A percentile compares a stretch with the other conserved stretches of the same genome.
phyloP scores from a whole-genome alignment of 2,329 filamentous ascomycete genomes.

The Talaromyces rugulosus region DNA sequence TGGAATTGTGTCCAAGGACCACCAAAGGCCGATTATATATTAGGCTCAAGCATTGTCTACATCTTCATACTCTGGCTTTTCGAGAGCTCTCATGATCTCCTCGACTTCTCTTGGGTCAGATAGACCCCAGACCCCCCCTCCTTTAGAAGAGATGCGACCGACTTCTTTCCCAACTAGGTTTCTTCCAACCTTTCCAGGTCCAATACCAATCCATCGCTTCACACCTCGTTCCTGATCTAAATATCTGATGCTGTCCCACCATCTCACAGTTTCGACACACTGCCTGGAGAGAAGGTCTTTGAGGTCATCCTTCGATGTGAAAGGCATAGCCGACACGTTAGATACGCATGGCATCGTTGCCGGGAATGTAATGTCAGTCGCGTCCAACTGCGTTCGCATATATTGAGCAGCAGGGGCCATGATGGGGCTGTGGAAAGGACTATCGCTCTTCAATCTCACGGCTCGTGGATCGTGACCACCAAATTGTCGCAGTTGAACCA shows the following conservation, averaged over 20 bases:
- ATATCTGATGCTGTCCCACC: constrained; percentile 92
- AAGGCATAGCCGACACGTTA: constrained; percentile 79
- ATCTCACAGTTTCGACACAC: constrained; percentile 85
- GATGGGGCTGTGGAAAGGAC: constrained; percentile 85
- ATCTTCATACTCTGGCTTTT: constrained; percentile 53
- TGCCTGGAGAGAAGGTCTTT: constrained; percentile 75
- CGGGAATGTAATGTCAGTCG: constrained; percentile 67
- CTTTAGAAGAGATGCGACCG: constrained; percentile 74
- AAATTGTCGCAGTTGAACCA: constrained; percentile 83
- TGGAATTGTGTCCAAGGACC: background rate
- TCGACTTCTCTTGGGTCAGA: constrained; percentile 74
- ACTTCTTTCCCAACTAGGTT: constrained; percentile 96
- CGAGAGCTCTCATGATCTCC: constrained; percentile 60
- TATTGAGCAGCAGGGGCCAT: constrained; percentile 79
- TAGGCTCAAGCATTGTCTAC: background rate
- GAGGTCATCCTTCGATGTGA: constrained; percentile 67
- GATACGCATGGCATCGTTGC: constrained; percentile 73
- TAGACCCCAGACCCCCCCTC: constrained; percentile 89
- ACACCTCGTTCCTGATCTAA: constrained; percentile 79
- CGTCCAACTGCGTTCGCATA: constrained; percentile 65
- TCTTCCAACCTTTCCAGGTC: constrained; percentile 86
- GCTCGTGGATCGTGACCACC: constrained; percentile 86
- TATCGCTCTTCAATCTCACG: constrained; percentile 80
- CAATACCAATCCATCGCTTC: constrained; percentile 83
- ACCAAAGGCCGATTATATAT: background rate